Base-by-base conservation (phyloP, 371 early-diverging fungal species). In the Smittium mucronatum region DNA sequence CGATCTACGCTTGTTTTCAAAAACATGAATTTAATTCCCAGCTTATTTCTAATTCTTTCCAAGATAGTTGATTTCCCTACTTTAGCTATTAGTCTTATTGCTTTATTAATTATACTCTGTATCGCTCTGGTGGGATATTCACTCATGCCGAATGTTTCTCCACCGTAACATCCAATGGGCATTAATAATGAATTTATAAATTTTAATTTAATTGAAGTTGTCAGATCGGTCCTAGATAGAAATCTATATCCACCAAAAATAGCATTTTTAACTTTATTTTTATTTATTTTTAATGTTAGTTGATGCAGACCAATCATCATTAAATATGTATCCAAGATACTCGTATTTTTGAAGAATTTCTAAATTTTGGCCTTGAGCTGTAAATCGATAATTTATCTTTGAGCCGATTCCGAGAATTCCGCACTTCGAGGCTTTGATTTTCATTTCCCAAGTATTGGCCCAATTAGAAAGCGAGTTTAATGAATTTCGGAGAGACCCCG, bases 41-140 rank as follows among this genome's bases (percentile, higher is more conserved):
- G n/a, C 5, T 61, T 26, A 16, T 5, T 28, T n/a, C 63, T 61
- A 28, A 61, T 5, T n/a, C 63, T 61, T 28, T 30, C 63, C 63
- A 61, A 15, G n/a, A 26, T 16, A 5, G 63, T n/a, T 28, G 33
- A 30, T 61, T 61, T 61, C 16, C 63, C 63, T n/a, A 33, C 63
- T 30, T n/a, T 61, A 28, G 33, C 33, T 28, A 61, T n/a, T 61
- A 30, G 5, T 61, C 63, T 61, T 61, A 33, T 61, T 61, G 63
- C 63, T 61, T 61, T 61, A 33, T 61, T 26, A 33, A 61, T 61
- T 61, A 11, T 26, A 33, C 5, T 61, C 26, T 61, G 63, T 61
- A n/a, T 30, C 33, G 63, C 16, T 33, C 26, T 61, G n/a, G 16
- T 16, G 11, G 15, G 5, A 15, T 28, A 16, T 61, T 61, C 63